Conservation (phyloP, 2,329 filamentous ascomycete species). For the Paecilomyces fulvus region DNA sequence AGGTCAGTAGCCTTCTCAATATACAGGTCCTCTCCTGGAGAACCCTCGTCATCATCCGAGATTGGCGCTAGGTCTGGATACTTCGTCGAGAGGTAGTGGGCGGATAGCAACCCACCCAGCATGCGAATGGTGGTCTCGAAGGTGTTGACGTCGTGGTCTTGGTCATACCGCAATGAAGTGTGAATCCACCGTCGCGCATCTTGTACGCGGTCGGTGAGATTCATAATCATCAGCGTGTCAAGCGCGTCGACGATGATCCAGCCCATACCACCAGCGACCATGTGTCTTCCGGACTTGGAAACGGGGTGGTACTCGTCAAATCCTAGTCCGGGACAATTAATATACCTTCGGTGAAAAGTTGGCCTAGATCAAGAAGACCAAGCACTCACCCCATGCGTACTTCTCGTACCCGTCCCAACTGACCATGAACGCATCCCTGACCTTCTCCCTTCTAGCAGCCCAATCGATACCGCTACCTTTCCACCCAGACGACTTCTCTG, state of each 20-base stretch:
- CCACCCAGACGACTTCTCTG: slow-evolving; percentile 20
- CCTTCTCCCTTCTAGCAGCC: slow-evolving; percentile 66
- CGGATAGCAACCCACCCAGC: slow-evolving; percentile 18
- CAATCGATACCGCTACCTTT: slow-evolving; percentile 52
- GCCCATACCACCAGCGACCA: slow-evolving; percentile 81
- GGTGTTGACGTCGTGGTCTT: slow-evolving; percentile 63
- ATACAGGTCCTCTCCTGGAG: slow-evolving; percentile 79
- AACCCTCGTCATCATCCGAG: slow-evolving; percentile 60
- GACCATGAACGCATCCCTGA: slow-evolving; percentile 80
- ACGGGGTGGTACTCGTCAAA: slow-evolving; percentile 77
- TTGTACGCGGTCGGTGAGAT: slow-evolving; percentile 74
- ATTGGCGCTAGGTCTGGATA: slow-evolving; percentile 74
- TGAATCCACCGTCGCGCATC: slow-evolving; percentile 86
- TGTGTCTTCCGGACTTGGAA: slow-evolving; percentile 68
- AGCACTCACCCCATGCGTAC: slow-evolving; percentile 78
- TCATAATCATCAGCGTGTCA: slow-evolving; percentile 98
- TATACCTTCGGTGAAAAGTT: not conserved
- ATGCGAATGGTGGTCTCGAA: slow-evolving; percentile 21
- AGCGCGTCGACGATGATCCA: slow-evolving; percentile 98
- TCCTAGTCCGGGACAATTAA: slow-evolving; percentile 20
- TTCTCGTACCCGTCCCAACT: slow-evolving; percentile 92
- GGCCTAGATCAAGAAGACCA: not conserved
- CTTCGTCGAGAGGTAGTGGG: slow-evolving; percentile 74
- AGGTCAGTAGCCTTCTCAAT: slow-evolving; percentile 93
- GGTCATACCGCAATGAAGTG: slow-evolving; percentile 71